Evolutionary conservation across 139 green algal genomes (phyloP).

Genomic region (Haematococcus sp.): DNA sequence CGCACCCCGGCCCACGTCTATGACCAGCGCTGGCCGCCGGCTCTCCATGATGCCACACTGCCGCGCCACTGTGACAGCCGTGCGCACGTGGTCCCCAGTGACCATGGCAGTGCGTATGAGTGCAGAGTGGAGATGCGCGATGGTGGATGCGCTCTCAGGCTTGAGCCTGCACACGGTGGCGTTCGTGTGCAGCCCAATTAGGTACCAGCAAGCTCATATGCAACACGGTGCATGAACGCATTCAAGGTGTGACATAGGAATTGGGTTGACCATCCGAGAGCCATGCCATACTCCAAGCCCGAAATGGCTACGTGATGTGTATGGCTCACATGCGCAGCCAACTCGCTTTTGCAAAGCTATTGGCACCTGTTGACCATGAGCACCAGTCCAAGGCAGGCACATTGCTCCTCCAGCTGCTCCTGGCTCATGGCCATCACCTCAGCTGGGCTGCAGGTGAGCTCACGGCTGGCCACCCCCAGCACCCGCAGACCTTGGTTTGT

Average conservation of each 20-base stretch:
- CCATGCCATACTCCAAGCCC: no score
- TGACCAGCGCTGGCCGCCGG: background rate
- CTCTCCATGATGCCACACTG: conserved; percentile 19
- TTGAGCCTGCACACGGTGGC: background rate
- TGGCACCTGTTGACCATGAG: conserved; percentile 22
- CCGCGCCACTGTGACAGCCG: conserved; percentile 19
- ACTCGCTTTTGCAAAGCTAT: no score
- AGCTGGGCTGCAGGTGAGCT: background rate
- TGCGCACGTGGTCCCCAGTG: conserved; percentile 22
- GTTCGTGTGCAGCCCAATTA: no score
- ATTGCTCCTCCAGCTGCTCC: background rate
- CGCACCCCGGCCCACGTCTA: conserved; percentile 3
- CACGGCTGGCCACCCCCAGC: conserved; percentile 2
- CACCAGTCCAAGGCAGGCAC: conserved; percentile 9
- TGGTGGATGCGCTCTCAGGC: conserved; percentile 11
- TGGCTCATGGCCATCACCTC: conserved; percentile 6
- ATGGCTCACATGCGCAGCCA: no score
- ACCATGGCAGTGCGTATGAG: conserved; percentile 16
- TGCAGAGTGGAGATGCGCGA: conserved; percentile 8
- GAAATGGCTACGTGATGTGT: no score
- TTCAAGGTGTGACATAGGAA: no score
- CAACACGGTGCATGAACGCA: no score
- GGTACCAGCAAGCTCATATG: no score
- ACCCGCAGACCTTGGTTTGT: conserved; percentile 36
- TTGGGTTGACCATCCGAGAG: no score